Evolutionary conservation across 2,329 filamentous ascomycete genomes (phyloP).

Genomic region (Orbilia ellipsospora): DNA sequence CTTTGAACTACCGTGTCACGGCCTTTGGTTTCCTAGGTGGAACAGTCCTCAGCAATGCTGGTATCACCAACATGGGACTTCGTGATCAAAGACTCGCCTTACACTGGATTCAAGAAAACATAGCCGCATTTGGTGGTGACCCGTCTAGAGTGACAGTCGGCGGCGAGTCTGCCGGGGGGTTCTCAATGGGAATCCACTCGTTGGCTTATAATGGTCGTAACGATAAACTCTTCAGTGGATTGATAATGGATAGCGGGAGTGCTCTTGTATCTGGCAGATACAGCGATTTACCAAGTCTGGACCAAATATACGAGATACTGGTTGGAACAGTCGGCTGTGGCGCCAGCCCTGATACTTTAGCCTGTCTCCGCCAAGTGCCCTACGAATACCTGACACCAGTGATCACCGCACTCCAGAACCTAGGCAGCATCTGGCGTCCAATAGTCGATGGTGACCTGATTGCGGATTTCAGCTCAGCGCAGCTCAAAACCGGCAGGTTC

Average conservation of each 20-base stretch:
- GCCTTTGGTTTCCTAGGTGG: constrained; percentile 69
- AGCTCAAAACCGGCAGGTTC: constrained; percentile 70
- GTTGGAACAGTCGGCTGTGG: constrained; percentile 71
- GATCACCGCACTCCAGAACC: constrained; percentile 66
- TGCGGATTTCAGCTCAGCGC: constrained; percentile 69
- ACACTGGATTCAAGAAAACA: constrained; percentile 58
- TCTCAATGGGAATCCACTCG: constrained; percentile 63
- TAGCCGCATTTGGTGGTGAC: constrained; percentile 57
- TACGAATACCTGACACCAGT: constrained; percentile 69
- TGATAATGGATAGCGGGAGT: constrained; percentile 80
- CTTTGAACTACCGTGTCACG: constrained; percentile 68
- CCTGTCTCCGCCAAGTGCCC: constrained; percentile 73
- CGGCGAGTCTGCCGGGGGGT: constrained; percentile 58
- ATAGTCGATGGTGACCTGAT: constrained; percentile 70
- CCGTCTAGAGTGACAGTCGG: constrained; percentile 57
- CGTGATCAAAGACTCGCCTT: constrained; percentile 58
- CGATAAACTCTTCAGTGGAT: constrained; percentile 76
- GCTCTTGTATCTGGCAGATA: constrained; percentile 71
- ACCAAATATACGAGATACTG: constrained; percentile 73
- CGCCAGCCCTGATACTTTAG: constrained; percentile 69
- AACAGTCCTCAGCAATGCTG: constrained; percentile 63
- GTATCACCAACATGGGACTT: constrained; percentile 61
- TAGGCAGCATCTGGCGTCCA: constrained; percentile 65
- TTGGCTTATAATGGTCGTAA: constrained; percentile 67
- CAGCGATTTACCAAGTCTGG: constrained; percentile 73